Evolutionary conservation across 768 basidiomycete genomes (phyloP), one percentile per base, ranked within the genome.

Genomic region (Boletus subparvulus): DNA sequence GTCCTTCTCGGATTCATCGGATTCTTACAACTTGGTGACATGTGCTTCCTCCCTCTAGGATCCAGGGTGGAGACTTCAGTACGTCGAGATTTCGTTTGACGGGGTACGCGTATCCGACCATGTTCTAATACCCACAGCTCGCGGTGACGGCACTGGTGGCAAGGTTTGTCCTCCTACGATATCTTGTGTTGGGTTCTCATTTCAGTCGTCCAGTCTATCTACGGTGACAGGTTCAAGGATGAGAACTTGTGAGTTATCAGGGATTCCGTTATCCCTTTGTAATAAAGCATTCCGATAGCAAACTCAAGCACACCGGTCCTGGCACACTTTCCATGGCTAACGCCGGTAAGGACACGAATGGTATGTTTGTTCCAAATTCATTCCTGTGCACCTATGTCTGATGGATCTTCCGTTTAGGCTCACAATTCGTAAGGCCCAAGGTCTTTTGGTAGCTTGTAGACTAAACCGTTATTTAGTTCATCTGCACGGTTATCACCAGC

Each of bases 31-130:
- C 8, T 35, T 28, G 30, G 12, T 61, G 10, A 56, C 42, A 56
- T 10, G 12, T 30, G 10, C 26, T 48, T 40, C 33, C 56, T 62
- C 9, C n/a, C 19, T 28, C 36, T 59, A 92, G 91, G 92, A 94
- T 96, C 65, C 95, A 98, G 77, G 95, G 95, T 67, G 96, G 96
- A 76, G 96, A 98, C 77, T 99, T 98, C 76, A 97, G 92, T 90
- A 72, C 65, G 90, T 83, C 21, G 16, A 55, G 12, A 19, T 35
- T 58, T 50, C 11, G 40, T 40, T 35, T 48, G 58, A 63, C 43
- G 52, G 4, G 59, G 62, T 42, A 55, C 64, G 48, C 56, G 50
- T 28, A 61, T 56, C 51, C 54, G 26, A 69, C 40, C 35, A 47
- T 62, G 44, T 49, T 41, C 17, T 28, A n/a, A 49, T 43, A n/a